Evolutionary conservation across 1,284 basidiomycete genomes (phyloP).

Genomic region (Ustilago loliicola): DNA sequence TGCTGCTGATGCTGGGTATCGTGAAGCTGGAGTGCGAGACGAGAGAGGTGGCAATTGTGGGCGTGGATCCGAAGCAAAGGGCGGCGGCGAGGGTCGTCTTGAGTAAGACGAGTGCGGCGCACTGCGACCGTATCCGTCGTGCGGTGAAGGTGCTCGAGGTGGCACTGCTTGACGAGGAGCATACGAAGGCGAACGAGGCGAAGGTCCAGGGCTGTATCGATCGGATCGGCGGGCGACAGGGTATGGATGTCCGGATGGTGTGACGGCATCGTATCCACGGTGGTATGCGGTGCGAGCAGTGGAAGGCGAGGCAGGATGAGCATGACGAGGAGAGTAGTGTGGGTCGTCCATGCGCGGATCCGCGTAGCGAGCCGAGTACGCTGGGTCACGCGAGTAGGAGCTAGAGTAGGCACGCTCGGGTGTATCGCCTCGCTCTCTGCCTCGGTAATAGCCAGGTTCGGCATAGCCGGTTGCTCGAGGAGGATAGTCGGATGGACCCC

Average conservation of each 20-base stretch:
- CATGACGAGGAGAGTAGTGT: constrained; percentile 48
- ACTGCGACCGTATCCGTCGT: constrained; percentile 34
- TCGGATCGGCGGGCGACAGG: constrained; percentile 23
- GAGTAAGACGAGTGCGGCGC: constrained; percentile 33
- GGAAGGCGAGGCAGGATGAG: constrained; percentile 34
- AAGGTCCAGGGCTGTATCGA: constrained; percentile 46
- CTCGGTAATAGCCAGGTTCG: constrained; percentile 34
- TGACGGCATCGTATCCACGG: constrained; percentile 27
- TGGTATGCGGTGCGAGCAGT: constrained; percentile 28
- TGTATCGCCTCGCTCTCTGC: constrained; percentile 31
- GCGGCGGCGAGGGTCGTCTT: constrained; percentile 35
- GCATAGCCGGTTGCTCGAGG: constrained; percentile 25
- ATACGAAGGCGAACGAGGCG: constrained; percentile 42
- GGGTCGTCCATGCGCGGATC: constrained; percentile 36
- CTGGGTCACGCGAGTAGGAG: constrained; percentile 37
- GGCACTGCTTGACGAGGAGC: constrained; percentile 25
- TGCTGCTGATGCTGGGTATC: constrained; percentile 23
- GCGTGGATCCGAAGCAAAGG: constrained; percentile 33
- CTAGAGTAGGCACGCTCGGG: constrained; percentile 36
- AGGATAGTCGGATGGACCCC: constrained; percentile 29
- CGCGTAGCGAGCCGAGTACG: constrained; percentile 35
- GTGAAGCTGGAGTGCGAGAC: constrained; percentile 24
- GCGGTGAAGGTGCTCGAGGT: constrained; percentile 20
- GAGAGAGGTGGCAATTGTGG: constrained; percentile 49
- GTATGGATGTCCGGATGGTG: constrained; percentile 22